Base-by-base conservation (phyloP, 1,284 basidiomycete species). In the Sporisorium scitamineum region DNA sequence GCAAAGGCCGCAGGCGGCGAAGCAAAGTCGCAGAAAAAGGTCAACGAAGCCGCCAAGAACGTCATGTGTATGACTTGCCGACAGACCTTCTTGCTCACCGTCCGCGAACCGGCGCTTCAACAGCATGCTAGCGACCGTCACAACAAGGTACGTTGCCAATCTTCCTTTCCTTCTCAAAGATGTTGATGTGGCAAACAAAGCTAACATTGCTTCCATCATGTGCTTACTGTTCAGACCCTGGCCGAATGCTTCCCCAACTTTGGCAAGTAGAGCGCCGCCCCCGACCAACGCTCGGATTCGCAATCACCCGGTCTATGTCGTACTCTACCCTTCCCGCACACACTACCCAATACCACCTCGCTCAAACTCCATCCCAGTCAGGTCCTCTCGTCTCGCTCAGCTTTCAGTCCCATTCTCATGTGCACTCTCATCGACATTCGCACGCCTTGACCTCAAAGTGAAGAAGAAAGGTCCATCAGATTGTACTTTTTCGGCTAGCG, bases 51-150 rank as follows among this genome's bases (percentile, higher is more conserved):
- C 7, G 87, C 88, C 24, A 85, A 85, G 66, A 85, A 80, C 53
- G 87, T 88, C 73, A 85, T 87, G 79, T 88, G 88, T 76, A 80
- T 81, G 37, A 82, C 85, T 42, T 88, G 88, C 79, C 86, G 85
- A 71, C 86, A 86, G 64, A 86, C 86, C 14, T 88, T 88, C 86
- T 86, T 88, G 71, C 75, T 84, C 41, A 88, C 88, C 1, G 84
- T 87, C 32, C 86, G 87, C 60, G 71, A 86, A 66, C 85, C 86
- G 44, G 79, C 86, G 52, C 61, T 83, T 20, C 45, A 62, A 56
- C 73, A 80, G 56, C 82, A 84, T 42, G 80, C 82, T 5, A 57
- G 67, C 24, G 73, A 80, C 54, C 78, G 81, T 53, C 80, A 84
- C 47, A 76, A 61, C 54, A 82, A 82, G 74, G 80, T 82, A 26